Evolutionary conservation across 768 basidiomycete genomes (phyloP), one percentile per base, ranked within the genome.

Genomic region (Trichaptum fuscoviolaceum): DNA sequence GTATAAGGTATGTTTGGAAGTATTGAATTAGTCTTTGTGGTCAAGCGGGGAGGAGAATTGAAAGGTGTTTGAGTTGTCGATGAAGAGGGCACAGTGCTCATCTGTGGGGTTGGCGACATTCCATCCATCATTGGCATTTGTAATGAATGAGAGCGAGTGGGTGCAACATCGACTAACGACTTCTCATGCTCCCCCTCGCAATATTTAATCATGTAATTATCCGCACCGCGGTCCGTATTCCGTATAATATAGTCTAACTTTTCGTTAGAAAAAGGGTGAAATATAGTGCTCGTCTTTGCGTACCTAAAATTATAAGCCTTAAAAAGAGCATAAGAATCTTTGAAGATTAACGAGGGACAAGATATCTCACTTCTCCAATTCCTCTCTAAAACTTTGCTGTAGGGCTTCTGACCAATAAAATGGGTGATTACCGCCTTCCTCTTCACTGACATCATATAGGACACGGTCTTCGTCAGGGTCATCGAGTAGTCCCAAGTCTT

Each of bases 131-230:
- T 78, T 3, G 90, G 89, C 87, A 91, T 88, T 70, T 87, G 84
- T 10, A 85, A 81, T 9, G 82, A 83, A 52, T 85, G 82, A 17
- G 87, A 87, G 34, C 86, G 87, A 58, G 89, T 85, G 10, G 92
- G 92, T 0, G 91, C 92, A 26, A 92, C 87, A 67, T 92, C 89
- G 30, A 94, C 87, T 58, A 91, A 81, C 0, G 87, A 78, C 73
- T 90, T 92, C 69, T 92, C 91, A 66, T 91, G 90, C 57, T 86
- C 87, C 58, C 84, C 89, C 77, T 92, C 90, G 73, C 93, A 94
- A 73, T 89, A 92, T 75, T 92, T 94, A 77, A 95, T 90, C 93
- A 95, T 95, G 76, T 91, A 95, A 75, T 94, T 93, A 79, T 94
- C 93, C 0, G 92, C 89, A 20, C 87, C 89, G 63, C 93, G 87